A percentile compares a stretch with the other conserved stretches of the same genome.
Evolutionary conservation across 192 early-diverging fungal genomes (phyloP).

Genomic region (Cetraspora pellucida): DNA sequence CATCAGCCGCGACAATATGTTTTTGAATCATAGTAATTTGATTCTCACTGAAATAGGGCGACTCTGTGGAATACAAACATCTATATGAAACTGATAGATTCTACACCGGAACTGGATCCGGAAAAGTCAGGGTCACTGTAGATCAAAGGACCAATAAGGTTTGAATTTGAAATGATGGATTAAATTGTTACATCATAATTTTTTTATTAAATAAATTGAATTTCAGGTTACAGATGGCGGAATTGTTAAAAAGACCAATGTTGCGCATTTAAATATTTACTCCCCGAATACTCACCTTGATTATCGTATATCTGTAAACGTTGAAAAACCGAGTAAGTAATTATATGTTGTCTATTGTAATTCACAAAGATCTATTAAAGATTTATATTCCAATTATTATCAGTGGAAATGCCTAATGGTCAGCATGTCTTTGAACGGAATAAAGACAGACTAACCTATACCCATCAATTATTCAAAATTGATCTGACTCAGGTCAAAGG

Average conservation of each 20-base stretch:
- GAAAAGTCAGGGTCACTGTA: constrained; percentile 64
- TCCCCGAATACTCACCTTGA: constrained; percentile 80
- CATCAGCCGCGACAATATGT: no score
- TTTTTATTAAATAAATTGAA: background rate
- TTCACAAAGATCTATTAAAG: background rate
- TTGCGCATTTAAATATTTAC: constrained; percentile 86
- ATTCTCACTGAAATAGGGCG: constrained; percentile 42
- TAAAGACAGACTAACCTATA: constrained; percentile 89
- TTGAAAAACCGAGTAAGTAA: constrained; percentile 64
- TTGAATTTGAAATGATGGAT: background rate
- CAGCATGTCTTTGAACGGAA: constrained; percentile 63
- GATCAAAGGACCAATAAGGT: constrained; percentile 64
- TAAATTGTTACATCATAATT: background rate
- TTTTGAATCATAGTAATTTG: constrained; percentile 2
- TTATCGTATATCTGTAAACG: constrained; percentile 83
- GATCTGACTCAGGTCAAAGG: constrained; percentile 86
- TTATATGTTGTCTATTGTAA: background rate
- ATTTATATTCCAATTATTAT: background rate
- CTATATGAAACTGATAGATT: constrained; percentile 75
- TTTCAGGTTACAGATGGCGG: constrained; percentile 51
- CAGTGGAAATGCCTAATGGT: constrained; percentile 48
- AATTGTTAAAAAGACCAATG: constrained; percentile 71
- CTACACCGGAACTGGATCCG: constrained; percentile 41
- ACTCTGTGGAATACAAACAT: constrained; percentile 69
- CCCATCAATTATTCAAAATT: constrained; percentile 78